Evolutionary conservation across 805 yeast species (phyloP), one percentile per base, ranked within the genome.

Genomic region (Wickerhamomyces bisporus): DNA sequence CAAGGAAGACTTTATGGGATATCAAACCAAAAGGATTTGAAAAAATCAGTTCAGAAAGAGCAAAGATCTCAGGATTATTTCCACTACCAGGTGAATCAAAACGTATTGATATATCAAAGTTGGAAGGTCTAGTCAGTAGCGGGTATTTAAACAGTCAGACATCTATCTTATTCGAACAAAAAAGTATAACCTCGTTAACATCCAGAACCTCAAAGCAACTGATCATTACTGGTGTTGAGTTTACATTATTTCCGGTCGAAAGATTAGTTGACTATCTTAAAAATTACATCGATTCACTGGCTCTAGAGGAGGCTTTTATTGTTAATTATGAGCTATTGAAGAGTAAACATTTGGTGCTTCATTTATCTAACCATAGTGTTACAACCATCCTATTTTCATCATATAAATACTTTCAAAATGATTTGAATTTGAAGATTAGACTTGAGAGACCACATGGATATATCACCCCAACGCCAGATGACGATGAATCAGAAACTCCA

Each of bases 51-150:
- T 83, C 93, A 0, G 85, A 79, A 43, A 67, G 81, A 42, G 95
- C 93, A 6, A 87, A 86, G 50, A 62, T 83, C 14, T 74, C 86
- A 2, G 95, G 95, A 0, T 58, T 85, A 3, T 87, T 86, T 50
- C 86, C 89, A 3, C 64, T 75, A 14, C 91, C 93, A 1, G 88
- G 88, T 4, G 70, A 68, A 45, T 78, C 78, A 0, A 56, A 50
- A 41, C 52, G 50, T 14, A 40, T 62, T 21, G 64, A 62, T 38
- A 53, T 55, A 7, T 50, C 62, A 6, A 50, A 53, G 30, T 38
- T 58, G 17, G 57, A 59, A 40, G 62, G 62, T 13, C 43, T 58
- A 5, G 61, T 58, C 5, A 40, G 41, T 11, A 50, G 55, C 26
- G 63, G 62, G 24, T 60, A 53, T 29, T 36, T 57, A 16, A 49